These are phyloP conservation scores for Aspergillus proliferans DNA, from an alignment of 2,329 filamentous ascomycete species.

Conservation along the genomic window DNA sequence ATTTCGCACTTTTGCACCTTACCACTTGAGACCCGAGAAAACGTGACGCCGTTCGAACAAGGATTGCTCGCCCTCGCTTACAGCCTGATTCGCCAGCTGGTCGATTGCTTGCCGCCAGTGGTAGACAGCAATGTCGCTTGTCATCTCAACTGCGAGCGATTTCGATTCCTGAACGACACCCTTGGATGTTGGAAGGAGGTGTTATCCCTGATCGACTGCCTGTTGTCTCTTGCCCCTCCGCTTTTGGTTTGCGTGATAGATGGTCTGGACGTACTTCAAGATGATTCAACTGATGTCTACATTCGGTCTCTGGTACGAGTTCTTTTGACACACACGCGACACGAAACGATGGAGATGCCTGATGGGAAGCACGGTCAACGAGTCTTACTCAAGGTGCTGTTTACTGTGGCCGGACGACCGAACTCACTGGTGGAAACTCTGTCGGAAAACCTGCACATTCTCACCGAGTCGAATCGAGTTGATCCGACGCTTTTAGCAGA, in stretches of 20 bases:
- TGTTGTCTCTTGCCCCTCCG: constrained; percentile 30
- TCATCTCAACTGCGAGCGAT: constrained; percentile 30
- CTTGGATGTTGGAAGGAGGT: constrained; percentile 31
- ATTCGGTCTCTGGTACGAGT: constrained; percentile 28
- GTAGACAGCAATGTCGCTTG: constrained; percentile 29
- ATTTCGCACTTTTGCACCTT: constrained; percentile 34
- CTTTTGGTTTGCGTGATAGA: constrained; percentile 33
- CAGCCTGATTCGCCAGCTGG: constrained; percentile 34
- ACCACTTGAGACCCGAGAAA: constrained; percentile 13
- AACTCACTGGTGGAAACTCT: constrained; percentile 26
- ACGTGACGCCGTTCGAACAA: constrained; percentile 21
- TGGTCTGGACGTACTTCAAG: constrained; percentile 28
- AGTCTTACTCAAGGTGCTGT: constrained; percentile 30
- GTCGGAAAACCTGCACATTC: constrained; percentile 26
- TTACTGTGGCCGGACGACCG: constrained; percentile 28
- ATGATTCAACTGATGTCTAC: constrained; percentile 26
- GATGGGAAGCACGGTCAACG: constrained; percentile 16
- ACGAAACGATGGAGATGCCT: constrained; percentile 11
- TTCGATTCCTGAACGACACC: constrained; percentile 28
- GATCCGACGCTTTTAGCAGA: constrained; percentile 12
- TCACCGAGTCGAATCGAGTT: constrained; percentile 20
- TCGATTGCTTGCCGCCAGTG: constrained; percentile 31
- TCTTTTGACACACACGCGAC: constrained; percentile 27
- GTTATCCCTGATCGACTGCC: constrained; percentile 29
- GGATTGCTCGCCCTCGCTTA: constrained; percentile 33